These are phyloP conservation scores for Cadophora gregata DNA, from an alignment of 2,329 filamentous ascomycete species.

Conservation along the genomic window DNA sequence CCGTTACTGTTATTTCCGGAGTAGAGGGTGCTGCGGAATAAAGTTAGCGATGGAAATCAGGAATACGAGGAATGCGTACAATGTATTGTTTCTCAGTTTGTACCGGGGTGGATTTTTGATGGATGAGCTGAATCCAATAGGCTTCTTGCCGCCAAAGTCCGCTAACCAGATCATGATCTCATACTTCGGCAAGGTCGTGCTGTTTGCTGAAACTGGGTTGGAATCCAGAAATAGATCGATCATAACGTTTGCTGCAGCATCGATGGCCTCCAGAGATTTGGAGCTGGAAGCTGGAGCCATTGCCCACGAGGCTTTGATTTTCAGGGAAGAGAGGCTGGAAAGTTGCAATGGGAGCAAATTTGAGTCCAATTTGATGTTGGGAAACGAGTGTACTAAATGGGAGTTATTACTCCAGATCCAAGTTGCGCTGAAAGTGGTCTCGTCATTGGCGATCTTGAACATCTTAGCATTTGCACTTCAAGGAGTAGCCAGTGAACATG, in stretches of 20 bases:
- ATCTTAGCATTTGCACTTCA: not conserved
- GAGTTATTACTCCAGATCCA: constrained; percentile 27
- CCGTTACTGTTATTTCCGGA: constrained; percentile 24
- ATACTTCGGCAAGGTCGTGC: constrained; percentile 49
- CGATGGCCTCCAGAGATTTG: constrained; percentile 17
- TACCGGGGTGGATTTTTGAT: constrained; percentile 14
- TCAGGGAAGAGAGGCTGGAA: constrained; percentile 15
- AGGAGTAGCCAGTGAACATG: not conserved
- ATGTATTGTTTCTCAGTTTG: constrained; percentile 18
- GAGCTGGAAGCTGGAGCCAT: constrained; percentile 41
- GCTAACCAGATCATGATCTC: constrained; percentile 66
- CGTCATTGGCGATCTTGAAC: constrained; percentile 15
- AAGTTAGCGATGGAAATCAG: not conserved
- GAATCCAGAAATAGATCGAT: constrained; percentile 64
- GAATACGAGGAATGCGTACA: constrained; percentile 17
- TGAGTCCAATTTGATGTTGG: constrained; percentile 26
- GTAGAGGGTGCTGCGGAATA: constrained; percentile 23
- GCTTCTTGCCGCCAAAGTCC: constrained; percentile 52
- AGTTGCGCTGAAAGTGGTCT: constrained; percentile 20
- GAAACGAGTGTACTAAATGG: constrained; percentile 24
- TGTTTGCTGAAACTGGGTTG: constrained; percentile 48
- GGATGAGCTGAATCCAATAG: constrained; percentile 48
- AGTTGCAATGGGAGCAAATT: constrained; percentile 15
- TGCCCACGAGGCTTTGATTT: constrained; percentile 33
- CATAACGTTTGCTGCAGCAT: constrained; percentile 57